Evolutionary conservation across 1,284 basidiomycete genomes (phyloP).

Genomic region (Pseudozyma tsukubaensis): DNA sequence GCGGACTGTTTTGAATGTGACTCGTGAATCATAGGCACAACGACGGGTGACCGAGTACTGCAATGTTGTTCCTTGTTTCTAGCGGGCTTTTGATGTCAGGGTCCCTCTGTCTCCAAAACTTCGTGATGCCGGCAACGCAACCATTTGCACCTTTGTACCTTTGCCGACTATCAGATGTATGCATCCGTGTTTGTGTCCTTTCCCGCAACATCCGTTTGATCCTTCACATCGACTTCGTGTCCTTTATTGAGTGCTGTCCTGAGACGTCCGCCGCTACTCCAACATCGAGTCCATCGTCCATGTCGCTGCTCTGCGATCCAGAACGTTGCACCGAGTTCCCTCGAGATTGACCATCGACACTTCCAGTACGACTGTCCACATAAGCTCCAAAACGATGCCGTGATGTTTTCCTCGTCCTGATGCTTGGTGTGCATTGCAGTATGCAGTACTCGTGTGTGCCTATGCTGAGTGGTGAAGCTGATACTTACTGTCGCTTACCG

Average conservation of each 20-base stretch:
- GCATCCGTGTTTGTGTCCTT: no score
- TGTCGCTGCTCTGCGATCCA: no score
- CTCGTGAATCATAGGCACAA: neutral
- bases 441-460: constrained; percentile 82
- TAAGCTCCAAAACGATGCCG: neutral
- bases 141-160: no score
- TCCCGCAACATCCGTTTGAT: no score
- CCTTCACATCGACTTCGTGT: no score
- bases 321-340: no score
- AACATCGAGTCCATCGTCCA: no score
- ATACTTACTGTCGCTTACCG: constrained; percentile 69
- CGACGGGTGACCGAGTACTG: constrained; percentile 7
- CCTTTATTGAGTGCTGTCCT: no score
- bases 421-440: constrained; percentile 76
- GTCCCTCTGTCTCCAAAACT: neutral
- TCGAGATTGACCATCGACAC: no score
- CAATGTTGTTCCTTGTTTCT: neutral
- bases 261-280: no score
- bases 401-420: neutral
- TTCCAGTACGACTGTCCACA: no score
- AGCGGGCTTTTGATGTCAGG: neutral
- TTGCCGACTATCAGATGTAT: no score
- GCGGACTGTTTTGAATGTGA: constrained; percentile 1
- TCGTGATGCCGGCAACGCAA: neutral
- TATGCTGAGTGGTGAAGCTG: constrained; percentile 1